Percentiles rank a stretch among this genome's conserved stretches.
These are phyloP conservation scores for Magnaporthiopsis poae DNA, from an alignment of 2,329 filamentous ascomycete genomes.

Conservation along the genomic window DNA sequence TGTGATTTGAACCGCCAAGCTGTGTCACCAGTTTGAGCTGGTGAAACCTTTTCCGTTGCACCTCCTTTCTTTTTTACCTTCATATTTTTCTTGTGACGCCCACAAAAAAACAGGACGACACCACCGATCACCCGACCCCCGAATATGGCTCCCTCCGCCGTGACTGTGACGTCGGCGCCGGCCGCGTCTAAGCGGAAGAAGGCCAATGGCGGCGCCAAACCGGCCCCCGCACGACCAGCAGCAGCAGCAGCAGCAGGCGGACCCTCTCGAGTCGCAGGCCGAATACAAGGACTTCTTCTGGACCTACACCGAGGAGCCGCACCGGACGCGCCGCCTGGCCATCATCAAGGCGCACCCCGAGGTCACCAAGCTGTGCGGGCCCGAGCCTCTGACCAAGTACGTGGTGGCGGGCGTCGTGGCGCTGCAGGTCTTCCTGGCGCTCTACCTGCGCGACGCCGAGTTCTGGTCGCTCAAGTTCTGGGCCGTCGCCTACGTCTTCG, in stretches of 20 bases:
- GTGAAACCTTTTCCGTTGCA: neutral
- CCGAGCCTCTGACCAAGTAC: conserved; percentile 91
- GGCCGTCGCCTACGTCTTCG: conserved; percentile 78
- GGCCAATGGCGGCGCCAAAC: conserved; percentile 7
- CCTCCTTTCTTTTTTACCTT: neutral
- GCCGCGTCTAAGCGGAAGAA: conserved; percentile 16
- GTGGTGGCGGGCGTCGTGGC: conserved; percentile 74
- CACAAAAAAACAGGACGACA: neutral
- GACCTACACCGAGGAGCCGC: conserved; percentile 97
- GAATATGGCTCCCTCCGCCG: conserved; percentile 20
- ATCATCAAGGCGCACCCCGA: conserved; percentile 98
- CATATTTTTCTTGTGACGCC: neutral
- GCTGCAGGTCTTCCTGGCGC: conserved; percentile 70
- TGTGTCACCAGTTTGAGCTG: neutral
- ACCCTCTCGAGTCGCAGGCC: conserved; percentile 23
- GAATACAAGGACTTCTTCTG: conserved; percentile 71
- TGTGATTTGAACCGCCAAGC: neutral
- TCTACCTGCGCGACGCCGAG: conserved; percentile 63
- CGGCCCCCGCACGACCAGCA: neutral
- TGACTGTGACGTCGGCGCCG: conserved; percentile 16
- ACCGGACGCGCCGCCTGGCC: conserved; percentile 76
- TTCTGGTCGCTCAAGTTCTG: conserved; percentile 80
- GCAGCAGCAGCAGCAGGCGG: conserved; percentile 5
- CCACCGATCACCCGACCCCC: too few species aligned
- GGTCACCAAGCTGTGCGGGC: conserved; percentile 93